Conservation (phyloP, 1,139 yeast genomes). For the Debaryomyces udenii region DNA sequence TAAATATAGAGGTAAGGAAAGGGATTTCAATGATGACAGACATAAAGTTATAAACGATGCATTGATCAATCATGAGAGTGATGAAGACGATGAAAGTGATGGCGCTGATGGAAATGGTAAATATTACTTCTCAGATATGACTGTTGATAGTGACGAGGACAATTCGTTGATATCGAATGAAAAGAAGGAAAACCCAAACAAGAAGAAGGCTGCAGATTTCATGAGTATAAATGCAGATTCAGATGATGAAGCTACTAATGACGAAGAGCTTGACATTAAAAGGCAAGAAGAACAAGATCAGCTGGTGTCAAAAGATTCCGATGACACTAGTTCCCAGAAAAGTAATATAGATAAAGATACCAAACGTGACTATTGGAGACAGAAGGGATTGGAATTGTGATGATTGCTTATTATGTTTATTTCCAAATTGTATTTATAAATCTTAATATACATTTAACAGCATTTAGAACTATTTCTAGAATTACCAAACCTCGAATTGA, state of each 20-base stretch:
- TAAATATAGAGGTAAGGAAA: conserved; percentile 69
- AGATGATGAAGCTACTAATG: conserved; percentile 18
- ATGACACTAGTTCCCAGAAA: conserved; percentile 10
- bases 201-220: conserved; percentile 28
- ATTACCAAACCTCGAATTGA: conserved; percentile 11
- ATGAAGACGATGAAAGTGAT: conserved; percentile 17
- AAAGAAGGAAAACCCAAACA: conserved; percentile 14
- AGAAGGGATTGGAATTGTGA: conserved; percentile 43
- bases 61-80: conserved; percentile 33
- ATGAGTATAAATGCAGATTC: conserved; percentile 28
- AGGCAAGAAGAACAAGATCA: conserved; percentile 15
- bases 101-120: conserved; percentile 40
- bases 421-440: conserved; percentile 9
- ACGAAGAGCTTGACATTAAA: background rate
- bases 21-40: conserved; percentile 83
- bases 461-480: conserved; percentile 11
- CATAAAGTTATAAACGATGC: conserved; percentile 66
- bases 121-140: conserved; percentile 46
- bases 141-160: conserved; percentile 43
- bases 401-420: conserved; percentile 4
- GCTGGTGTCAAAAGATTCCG: conserved; percentile 9
- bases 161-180: conserved; percentile 8
- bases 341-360: conserved; percentile 36
- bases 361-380: conserved; percentile 47
- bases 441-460: conserved; percentile 11